Evolutionary conservation across 352 stramenopile genomes (phyloP).

Genomic region (Peronosclerospora sorghi): DNA sequence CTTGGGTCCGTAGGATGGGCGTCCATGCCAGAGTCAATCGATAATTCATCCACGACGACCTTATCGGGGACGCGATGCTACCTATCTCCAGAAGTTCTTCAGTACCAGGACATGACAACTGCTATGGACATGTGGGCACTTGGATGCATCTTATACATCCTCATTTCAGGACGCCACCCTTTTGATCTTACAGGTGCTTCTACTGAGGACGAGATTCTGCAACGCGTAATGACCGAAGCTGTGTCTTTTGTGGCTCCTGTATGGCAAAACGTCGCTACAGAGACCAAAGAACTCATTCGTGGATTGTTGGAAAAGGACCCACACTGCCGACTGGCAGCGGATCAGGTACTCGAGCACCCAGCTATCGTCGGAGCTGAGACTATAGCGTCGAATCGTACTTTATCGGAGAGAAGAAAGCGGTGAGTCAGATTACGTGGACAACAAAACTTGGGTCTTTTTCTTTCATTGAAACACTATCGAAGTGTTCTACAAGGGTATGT

Average conservation of each 20-base stretch:
- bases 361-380: too few relatives aligned
- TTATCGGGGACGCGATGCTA: slow-evolving; percentile 79
- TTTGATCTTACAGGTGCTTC: slow-evolving; percentile 77
- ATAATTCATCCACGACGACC: slow-evolving; percentile 14
- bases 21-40: slow-evolving; percentile 6
- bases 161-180: slow-evolving; percentile 75
- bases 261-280: slow-evolving; percentile 36
- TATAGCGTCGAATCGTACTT: too few relatives aligned
- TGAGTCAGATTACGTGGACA: too few relatives aligned
- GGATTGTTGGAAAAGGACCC: slow-evolving; percentile 72
- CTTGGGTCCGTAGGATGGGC: slow-evolving; percentile 62
- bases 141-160: slow-evolving; percentile 82
- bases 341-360: slow-evolving; percentile 42
- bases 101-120: slow-evolving; percentile 36
- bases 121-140: slow-evolving; percentile 86
- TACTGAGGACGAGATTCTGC: slow-evolving; percentile 65
- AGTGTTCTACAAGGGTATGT: too few relatives aligned
- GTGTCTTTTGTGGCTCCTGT: slow-evolving; percentile 47
- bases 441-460: too few relatives aligned
- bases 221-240: slow-evolving; percentile 33
- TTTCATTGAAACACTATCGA: too few relatives aligned
- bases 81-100: slow-evolving; percentile 72
- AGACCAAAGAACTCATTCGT: slow-evolving; percentile 55
- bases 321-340: slow-evolving; percentile 26
- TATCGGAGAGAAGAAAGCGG: too few relatives aligned